Evolutionary conservation across 257 asterid species (phyloP), one percentile per base, ranked within the genome.

Genomic region (Lavandula angustifolia): DNA sequence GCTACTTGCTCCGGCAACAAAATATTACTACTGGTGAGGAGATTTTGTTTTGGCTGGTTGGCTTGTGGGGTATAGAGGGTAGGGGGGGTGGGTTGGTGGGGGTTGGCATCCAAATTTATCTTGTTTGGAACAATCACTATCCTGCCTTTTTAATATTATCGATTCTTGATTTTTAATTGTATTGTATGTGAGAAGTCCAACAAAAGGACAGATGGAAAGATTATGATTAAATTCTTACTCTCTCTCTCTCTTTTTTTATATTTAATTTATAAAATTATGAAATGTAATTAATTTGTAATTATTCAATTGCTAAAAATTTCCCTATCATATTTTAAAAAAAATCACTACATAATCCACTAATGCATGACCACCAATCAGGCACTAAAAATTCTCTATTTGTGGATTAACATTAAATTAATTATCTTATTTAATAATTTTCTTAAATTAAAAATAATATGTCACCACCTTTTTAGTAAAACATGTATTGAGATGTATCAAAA

Each of bases 71-170:
- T 31, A 55, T 27, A 43, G 61, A 47, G 60, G 41, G 65, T 33
- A 38, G 43, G 6, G 48, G 48, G 74, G 67, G 61, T 59, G 54
- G 82, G 74, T 89, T 79, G 97, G 85, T 83, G 69, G 65, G 64
- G 87, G 97, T 90, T 81, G 95, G 95, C 92, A 69, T 87, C 97
- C 97, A 83, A 83, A 85, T 75, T 74, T 70, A 34, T 60, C 65
- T 67, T 73, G 76, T 78, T 67, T 58, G 57, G 13, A 69, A 46
- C 63, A 17, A 63, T 44, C 54, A 37, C 14, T 27, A 12, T 60
- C 57, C 63, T 12, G 5, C 16, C 8, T 49, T 44, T 32, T 54
- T 60, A 4, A 18, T 14, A 54, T 5, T 48, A 8, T 27, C 12
- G 29, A 6, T 34, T 7, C 34, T 11, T 9, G 1, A 2, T 17